These are phyloP conservation scores for Candida loeiensis DNA, from an alignment of 805 yeast species.

Conservation along the genomic window DNA sequence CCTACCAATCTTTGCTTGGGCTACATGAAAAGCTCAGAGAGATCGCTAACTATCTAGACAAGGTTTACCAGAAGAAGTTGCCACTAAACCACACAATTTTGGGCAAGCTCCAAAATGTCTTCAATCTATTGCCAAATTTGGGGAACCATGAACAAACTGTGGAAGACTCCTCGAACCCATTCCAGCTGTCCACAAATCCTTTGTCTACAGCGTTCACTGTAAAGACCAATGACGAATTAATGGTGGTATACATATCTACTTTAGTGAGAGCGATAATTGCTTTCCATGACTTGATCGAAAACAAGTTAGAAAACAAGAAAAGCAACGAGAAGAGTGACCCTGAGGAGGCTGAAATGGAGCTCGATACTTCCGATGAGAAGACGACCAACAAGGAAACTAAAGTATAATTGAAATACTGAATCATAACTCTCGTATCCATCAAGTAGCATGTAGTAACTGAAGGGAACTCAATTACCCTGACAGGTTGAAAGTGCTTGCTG, in stretches of 20 bases:
- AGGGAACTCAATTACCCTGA: too few relatives aligned
- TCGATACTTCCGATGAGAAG: conserved; percentile 2
- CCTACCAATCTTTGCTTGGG: conserved; percentile 83
- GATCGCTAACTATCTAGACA: conserved; percentile 72
- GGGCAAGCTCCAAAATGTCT: conserved; percentile 91
- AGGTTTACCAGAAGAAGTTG: conserved; percentile 64
- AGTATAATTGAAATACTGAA: background rate
- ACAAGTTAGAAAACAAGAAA: conserved; percentile 75
- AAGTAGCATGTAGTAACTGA: background rate
- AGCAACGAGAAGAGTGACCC: conserved; percentile 24
- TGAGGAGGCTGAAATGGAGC: conserved; percentile 1
- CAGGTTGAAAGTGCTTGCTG: too few relatives aligned
- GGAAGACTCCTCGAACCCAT: conserved; percentile 22
- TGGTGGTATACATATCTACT: conserved; percentile 87
- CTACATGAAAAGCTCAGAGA: conserved; percentile 74
- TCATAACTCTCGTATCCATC: too few relatives aligned
- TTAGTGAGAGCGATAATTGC: conserved; percentile 93
- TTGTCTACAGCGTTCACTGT: conserved; percentile 79
- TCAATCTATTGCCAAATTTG: conserved; percentile 86
- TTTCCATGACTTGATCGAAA: conserved; percentile 94
- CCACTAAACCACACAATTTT: conserved; percentile 89
- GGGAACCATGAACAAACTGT: conserved; percentile 18
- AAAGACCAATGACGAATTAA: conserved; percentile 93
- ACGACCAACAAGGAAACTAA: conserved; percentile 1
- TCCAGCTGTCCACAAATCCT: conserved; percentile 32